phyloP scores from a whole-genome alignment of 306 rosid species.

The Pachyrhizus erosus region DNA sequence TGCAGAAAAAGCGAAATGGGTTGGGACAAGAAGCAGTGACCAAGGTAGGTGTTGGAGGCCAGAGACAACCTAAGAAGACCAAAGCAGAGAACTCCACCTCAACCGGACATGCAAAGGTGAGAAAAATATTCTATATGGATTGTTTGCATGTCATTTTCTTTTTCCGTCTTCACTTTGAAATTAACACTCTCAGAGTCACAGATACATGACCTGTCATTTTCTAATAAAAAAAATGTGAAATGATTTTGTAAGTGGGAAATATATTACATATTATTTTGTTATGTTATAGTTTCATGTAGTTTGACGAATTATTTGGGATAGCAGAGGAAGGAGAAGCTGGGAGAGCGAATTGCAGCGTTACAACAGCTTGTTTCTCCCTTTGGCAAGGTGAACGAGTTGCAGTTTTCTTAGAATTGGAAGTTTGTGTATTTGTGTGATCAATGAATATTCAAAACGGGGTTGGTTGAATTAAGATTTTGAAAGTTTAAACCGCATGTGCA shows the following conservation, averaged over 20 bases:
- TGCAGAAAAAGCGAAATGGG: slow-evolving; percentile 72
- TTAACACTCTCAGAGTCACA: background rate
- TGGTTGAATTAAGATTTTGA: slow-evolving; percentile 21
- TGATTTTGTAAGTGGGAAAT: background rate
- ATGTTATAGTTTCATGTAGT: background rate
- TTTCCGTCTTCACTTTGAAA: slow-evolving; percentile 15
- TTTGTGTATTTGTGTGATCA: background rate
- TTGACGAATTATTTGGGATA: slow-evolving; percentile 1
- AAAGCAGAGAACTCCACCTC: slow-evolving; percentile 55
- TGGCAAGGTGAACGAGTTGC: slow-evolving; percentile 68
- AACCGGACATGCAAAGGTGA: slow-evolving; percentile 68
- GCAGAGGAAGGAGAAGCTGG: slow-evolving; percentile 85
- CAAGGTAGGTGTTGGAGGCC: slow-evolving; percentile 36
- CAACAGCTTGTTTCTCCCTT: slow-evolving; percentile 97
- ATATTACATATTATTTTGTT: background rate
- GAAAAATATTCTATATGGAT: slow-evolving; percentile 15
- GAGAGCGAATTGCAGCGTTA: slow-evolving; percentile 78
- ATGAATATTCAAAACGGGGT: background rate
- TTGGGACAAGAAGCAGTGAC: slow-evolving; percentile 44
- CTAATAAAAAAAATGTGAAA: background rate
- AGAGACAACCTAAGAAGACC: slow-evolving; percentile 59
- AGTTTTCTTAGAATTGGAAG: background rate
- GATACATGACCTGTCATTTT: slow-evolving; percentile 23
- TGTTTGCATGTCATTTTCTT: slow-evolving; percentile 41
- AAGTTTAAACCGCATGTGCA: slow-evolving; percentile 52